Evolutionary conservation across 257 asterid species (phyloP).

Genomic region (Gentiana macrophylla): DNA sequence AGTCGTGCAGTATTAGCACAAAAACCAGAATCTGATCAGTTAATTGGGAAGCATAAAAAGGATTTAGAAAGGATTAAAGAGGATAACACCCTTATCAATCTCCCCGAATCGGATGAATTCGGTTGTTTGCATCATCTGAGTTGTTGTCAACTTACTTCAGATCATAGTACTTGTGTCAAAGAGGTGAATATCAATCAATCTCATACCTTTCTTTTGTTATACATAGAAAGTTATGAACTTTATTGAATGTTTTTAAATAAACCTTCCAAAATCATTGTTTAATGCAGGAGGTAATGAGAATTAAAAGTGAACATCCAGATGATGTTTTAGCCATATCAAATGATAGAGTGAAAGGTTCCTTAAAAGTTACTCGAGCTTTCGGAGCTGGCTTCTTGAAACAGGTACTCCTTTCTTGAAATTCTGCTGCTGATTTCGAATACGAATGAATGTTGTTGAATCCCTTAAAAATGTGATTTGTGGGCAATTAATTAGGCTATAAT

Average conservation of each 20-base stretch:
- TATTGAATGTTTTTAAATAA: background rate
- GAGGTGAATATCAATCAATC: slow-evolving; percentile 38
- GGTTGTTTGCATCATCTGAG: slow-evolving; percentile 38
- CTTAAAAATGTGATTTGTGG: too few species aligned
- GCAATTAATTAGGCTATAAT: too few species aligned
- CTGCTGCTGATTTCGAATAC: background rate
- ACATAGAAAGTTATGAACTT: background rate
- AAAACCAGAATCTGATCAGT: slow-evolving; percentile 29
- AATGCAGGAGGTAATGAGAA: slow-evolving; percentile 68
- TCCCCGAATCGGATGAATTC: slow-evolving; percentile 45
- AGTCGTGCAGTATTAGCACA: slow-evolving; percentile 78
- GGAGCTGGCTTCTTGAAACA: slow-evolving; percentile 94
- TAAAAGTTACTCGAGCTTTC: slow-evolving; percentile 92
- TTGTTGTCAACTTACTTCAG: slow-evolving; percentile 71
- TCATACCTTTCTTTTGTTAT: background rate
- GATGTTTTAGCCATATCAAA: slow-evolving; percentile 63
- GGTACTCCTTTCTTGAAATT: slow-evolving; percentile 21
- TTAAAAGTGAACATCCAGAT: slow-evolving; percentile 57
- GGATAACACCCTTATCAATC: slow-evolving; percentile 9
- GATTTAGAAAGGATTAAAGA: slow-evolving; percentile 29
- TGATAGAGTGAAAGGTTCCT: slow-evolving; percentile 79
- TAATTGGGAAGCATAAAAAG: slow-evolving; percentile 22
- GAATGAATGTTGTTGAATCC: too few species aligned
- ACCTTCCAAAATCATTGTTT: background rate
- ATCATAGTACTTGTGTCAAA: slow-evolving; percentile 68